Conservation (phyloP, 1,139 yeast species). For the Hansenula lynferdii region DNA sequence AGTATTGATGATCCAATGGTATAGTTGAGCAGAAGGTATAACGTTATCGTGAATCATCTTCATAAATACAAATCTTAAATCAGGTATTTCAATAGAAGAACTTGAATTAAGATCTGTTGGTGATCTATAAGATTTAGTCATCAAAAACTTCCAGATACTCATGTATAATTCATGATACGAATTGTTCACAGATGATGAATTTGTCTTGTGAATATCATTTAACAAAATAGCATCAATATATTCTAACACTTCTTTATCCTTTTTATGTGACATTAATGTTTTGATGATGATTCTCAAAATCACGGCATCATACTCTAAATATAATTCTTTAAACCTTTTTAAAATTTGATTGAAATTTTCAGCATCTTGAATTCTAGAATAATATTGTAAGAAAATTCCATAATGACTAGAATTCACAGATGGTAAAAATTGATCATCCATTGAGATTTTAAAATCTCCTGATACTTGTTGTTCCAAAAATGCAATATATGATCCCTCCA, state of each 20-base stretch:
- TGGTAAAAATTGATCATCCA: slow-evolving; percentile 11
- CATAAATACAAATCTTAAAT: slow-evolving; percentile 16
- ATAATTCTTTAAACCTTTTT: slow-evolving; percentile 5
- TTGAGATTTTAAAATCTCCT: too few species aligned
- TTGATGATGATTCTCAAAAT: slow-evolving; percentile 15
- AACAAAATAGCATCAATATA: slow-evolving; percentile 10
- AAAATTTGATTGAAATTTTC: slow-evolving; percentile 7
- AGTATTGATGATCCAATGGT: slow-evolving; percentile 9
- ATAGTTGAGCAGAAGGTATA: slow-evolving; percentile 16
- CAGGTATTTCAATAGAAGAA: too few species aligned
- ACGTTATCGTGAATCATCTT: slow-evolving; percentile 20
- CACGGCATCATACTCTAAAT: slow-evolving; percentile 12
- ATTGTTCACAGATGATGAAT: too few species aligned
- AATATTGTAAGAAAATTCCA: slow-evolving; percentile 15
- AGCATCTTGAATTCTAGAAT: slow-evolving; percentile 6
- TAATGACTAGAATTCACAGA: slow-evolving; percentile 17
- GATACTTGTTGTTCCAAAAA: background rate
- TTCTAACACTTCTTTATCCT: slow-evolving; percentile 3
- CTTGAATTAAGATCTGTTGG: too few species aligned
- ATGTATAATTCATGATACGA: too few species aligned
- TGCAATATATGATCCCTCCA: slow-evolving; percentile 11
- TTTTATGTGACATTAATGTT: slow-evolving; percentile 7
- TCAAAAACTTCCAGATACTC: too few species aligned
- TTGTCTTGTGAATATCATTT: slow-evolving; percentile 12
- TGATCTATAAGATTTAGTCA: too few species aligned